phyloP scores from a whole-genome alignment of 768 basidiomycete genomes.

The Zangia roseola region DNA sequence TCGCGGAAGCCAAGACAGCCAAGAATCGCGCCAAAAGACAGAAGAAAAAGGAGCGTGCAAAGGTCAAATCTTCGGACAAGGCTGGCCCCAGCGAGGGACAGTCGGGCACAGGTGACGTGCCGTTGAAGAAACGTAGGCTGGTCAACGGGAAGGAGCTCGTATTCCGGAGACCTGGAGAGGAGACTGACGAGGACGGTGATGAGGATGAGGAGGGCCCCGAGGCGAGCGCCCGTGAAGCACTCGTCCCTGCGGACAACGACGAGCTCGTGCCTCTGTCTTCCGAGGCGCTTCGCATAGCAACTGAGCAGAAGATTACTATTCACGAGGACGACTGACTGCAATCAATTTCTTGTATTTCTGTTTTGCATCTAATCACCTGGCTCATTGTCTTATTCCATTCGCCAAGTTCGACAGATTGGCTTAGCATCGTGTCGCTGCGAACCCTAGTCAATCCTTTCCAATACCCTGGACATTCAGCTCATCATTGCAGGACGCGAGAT shows the following conservation, averaged over 20 bases:
- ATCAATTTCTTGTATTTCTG: neutral
- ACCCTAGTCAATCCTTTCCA: too few relatives aligned
- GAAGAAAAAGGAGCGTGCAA: slow-evolving; percentile 82
- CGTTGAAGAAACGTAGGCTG: slow-evolving; percentile 77
- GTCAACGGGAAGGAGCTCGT: slow-evolving; percentile 74
- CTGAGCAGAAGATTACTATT: slow-evolving; percentile 42
- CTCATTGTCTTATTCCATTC: neutral
- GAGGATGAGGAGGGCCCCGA: slow-evolving; percentile 29
- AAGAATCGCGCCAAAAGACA: slow-evolving; percentile 93
- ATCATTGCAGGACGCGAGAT: too few relatives aligned
- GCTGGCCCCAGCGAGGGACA: slow-evolving; percentile 25
- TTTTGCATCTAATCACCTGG: neutral
- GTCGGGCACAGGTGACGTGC: slow-evolving; percentile 35
- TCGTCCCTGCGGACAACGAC: neutral
- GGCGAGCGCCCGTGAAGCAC: slow-evolving; percentile 3
- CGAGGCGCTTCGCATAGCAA: slow-evolving; percentile 24
- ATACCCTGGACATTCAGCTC: too few relatives aligned
- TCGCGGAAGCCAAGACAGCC: slow-evolving; percentile 84
- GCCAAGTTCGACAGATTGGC: too few relatives aligned
- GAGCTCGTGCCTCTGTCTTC: slow-evolving; percentile 1
- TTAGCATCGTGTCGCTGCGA: too few relatives aligned
- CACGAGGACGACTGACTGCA: slow-evolving; percentile 48
- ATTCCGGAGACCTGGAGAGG: slow-evolving; percentile 54
- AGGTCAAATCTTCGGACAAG: slow-evolving; percentile 39
- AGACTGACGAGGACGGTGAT: slow-evolving; percentile 44